These are phyloP conservation scores for Chaetomium fimeti DNA, from an alignment of 495 filamentous ascomycete species.

Conservation along the genomic window DNA sequence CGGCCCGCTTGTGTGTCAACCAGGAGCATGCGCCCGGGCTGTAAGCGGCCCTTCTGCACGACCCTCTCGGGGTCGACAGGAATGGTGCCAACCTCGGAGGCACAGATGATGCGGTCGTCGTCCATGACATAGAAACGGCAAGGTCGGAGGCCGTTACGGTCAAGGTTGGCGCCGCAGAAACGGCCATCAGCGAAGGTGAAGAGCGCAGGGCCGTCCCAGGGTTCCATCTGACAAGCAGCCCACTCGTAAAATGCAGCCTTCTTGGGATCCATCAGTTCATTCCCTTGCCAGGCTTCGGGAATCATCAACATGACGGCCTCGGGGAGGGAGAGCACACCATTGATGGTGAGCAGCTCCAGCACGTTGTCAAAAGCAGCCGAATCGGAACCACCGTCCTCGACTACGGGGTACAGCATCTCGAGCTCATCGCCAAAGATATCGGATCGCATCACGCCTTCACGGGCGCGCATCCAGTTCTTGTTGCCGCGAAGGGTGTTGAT, in stretches of 20 bases:
- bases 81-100: conserved; percentile 96
- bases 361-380: conserved; percentile 99
- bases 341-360: conserved; percentile 90
- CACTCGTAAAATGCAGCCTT: conserved; percentile 99
- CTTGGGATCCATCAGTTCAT: conserved; percentile 84
- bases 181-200: conserved; percentile 98
- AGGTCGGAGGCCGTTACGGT: conserved; percentile 93
- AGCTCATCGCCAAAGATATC: conserved; percentile 92
- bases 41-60: conserved; percentile 90
- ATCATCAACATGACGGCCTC: conserved; percentile 99
- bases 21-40: conserved; percentile 95
- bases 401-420: conserved; percentile 86
- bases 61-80: conserved; percentile 85
- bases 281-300: conserved; percentile 98
- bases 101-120: conserved; percentile 97
- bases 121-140: conserved; percentile 98
- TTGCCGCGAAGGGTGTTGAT: conserved; percentile 98
- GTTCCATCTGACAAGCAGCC: conserved; percentile 99
- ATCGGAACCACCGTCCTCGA: conserved; percentile 97
- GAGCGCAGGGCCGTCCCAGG: conserved; percentile 96
- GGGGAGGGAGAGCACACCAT: conserved; percentile 93
- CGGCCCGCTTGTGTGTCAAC: conserved; percentile 94
- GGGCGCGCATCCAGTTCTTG: conserved; percentile 99
- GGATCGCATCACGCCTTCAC: conserved; percentile 94
- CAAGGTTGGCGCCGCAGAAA: conserved; percentile 98